These are phyloP conservation scores for Blastobotrys peoriensis DNA, from an alignment of 805 yeast genomes.

Conservation along the genomic window DNA sequence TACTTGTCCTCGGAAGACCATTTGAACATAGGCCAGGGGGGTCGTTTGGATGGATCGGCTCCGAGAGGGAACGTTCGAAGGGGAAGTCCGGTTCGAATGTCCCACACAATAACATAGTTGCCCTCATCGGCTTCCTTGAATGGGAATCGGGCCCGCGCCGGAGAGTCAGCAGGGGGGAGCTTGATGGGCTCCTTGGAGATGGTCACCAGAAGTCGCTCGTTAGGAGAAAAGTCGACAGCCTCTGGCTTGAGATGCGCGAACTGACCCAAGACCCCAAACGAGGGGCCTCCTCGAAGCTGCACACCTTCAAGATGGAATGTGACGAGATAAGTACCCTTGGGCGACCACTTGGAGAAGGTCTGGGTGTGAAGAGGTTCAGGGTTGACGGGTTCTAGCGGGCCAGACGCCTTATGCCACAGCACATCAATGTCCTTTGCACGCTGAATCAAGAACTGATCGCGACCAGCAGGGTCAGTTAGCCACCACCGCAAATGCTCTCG, in stretches of 20 bases:
- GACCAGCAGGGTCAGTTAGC: constrained; percentile 81
- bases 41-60: constrained; percentile 43
- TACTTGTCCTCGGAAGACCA: constrained; percentile 92
- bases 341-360: constrained; percentile 83
- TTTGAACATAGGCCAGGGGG: constrained; percentile 92
- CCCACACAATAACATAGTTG: constrained; percentile 92
- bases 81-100: constrained; percentile 72
- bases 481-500: constrained; percentile 82
- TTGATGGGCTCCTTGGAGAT: constrained; percentile 80
- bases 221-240: constrained; percentile 86
- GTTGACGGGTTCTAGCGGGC: constrained; percentile 67
- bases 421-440: constrained; percentile 75
- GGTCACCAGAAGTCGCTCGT: constrained; percentile 84
- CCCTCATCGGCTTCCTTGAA: constrained; percentile 86
- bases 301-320: constrained; percentile 93
- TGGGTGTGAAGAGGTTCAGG: constrained; percentile 84
- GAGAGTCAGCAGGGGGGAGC: constrained; percentile 58
- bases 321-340: constrained; percentile 82
- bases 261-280: constrained; percentile 65
- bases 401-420: constrained; percentile 73
- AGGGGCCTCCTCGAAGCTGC: constrained; percentile 91
- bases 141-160: constrained; percentile 59
- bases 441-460: constrained; percentile 86
- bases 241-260: constrained; percentile 86
- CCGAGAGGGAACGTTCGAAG: constrained; percentile 88